phyloP scores from a whole-genome alignment of 805 yeast species.

The Zygosaccharomyces kombuchaensis region DNA sequence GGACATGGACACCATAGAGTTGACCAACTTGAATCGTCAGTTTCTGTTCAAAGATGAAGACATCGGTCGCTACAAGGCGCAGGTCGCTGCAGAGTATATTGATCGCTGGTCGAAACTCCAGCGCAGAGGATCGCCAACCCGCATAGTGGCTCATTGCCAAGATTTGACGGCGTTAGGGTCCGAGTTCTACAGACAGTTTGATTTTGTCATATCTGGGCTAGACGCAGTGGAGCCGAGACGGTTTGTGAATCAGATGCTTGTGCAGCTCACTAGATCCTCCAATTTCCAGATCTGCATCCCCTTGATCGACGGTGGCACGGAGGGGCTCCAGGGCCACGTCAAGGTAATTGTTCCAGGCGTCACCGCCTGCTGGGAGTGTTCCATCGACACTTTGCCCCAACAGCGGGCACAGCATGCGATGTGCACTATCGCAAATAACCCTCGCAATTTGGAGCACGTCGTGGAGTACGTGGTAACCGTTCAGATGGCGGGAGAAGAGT shows the following conservation, averaged over 20 bases:
- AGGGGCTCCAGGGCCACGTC: slow-evolving; percentile 88
- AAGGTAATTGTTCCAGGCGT: slow-evolving; percentile 81
- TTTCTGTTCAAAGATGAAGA: slow-evolving; percentile 77
- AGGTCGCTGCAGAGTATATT: slow-evolving; percentile 67
- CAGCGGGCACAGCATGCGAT: slow-evolving; percentile 62
- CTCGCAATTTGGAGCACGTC: slow-evolving; percentile 92
- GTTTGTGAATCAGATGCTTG: slow-evolving; percentile 74
- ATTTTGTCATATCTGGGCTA: slow-evolving; percentile 76
- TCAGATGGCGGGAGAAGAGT: slow-evolving; percentile 69
- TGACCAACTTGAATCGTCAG: slow-evolving; percentile 87
- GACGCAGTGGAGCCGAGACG: slow-evolving; percentile 88
- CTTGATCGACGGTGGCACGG: slow-evolving; percentile 91
- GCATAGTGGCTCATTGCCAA: slow-evolving; percentile 56
- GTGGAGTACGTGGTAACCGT: slow-evolving; percentile 82
- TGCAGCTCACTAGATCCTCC: slow-evolving; percentile 55
- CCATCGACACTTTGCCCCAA: slow-evolving; percentile 65
- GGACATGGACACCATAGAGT: slow-evolving; percentile 89
- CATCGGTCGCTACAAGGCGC: slow-evolving; percentile 78
- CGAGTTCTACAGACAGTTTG: slow-evolving; percentile 63
- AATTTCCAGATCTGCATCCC: slow-evolving; percentile 51
- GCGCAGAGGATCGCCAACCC: slow-evolving; percentile 32
- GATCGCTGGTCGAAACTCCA: slow-evolving; percentile 35
- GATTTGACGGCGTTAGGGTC: slow-evolving; percentile 60
- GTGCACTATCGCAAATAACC: slow-evolving; percentile 91
- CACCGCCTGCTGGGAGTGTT: slow-evolving; percentile 91